These are phyloP conservation scores for Lentinus brumalis DNA, from an alignment of 768 basidiomycete species.

Conservation along the genomic window DNA sequence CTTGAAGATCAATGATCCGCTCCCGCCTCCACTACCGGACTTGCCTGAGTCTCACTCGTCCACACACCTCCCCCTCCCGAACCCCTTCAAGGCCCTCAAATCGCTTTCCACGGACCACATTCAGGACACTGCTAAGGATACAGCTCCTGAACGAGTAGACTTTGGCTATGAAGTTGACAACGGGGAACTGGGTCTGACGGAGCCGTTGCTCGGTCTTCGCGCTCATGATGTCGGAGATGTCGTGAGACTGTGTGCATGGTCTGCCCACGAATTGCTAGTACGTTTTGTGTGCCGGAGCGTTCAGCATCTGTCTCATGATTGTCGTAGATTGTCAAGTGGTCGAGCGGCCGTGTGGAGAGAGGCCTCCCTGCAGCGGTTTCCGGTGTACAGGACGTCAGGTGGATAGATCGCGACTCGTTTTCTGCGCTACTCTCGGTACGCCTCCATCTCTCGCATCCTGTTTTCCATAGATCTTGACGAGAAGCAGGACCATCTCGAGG, in stretches of 20 bases:
- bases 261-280: constrained; percentile 24
- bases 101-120: constrained; percentile 52
- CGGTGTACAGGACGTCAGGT: constrained; percentile 19
- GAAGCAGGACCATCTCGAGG: constrained; percentile 24
- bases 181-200: constrained; percentile 36
- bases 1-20: constrained; percentile 33
- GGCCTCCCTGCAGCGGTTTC: background rate
- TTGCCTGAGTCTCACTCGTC: constrained; percentile 33
- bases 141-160: constrained; percentile 29
- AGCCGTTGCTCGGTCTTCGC: constrained; percentile 28
- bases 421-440: constrained; percentile 24
- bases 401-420: constrained; percentile 20
- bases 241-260: constrained; percentile 31
- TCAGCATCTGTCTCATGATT: background rate
- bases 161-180: constrained; percentile 37
- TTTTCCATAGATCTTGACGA: background rate
- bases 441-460: background rate
- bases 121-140: constrained; percentile 24
- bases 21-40: constrained; percentile 26
- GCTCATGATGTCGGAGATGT: constrained; percentile 39
- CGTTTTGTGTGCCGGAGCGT: constrained; percentile 1
- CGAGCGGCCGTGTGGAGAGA: background rate
- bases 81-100: constrained; percentile 61
- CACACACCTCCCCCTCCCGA: constrained; percentile 51
- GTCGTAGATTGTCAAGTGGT: constrained; percentile 3